Evolutionary conservation across 2,329 filamentous ascomycete species (phyloP).

Genomic region (Trichoderma afroharzianum): DNA sequence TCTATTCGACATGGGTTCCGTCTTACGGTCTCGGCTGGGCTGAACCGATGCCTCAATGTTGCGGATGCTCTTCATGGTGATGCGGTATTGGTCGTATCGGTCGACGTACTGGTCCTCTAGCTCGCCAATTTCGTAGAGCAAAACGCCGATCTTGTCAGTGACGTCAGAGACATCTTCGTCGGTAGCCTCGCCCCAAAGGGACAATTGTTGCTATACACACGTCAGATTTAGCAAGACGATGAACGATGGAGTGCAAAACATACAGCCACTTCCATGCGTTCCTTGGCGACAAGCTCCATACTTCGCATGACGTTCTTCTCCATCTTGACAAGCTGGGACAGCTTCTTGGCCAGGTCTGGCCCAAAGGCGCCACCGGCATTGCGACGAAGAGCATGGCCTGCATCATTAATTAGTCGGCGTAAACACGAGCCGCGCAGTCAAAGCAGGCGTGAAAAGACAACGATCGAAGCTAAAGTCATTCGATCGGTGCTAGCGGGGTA

Average conservation of each 20-base stretch:
- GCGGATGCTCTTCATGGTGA: constrained; percentile 98
- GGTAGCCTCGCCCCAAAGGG: constrained; percentile 91
- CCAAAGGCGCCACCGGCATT: constrained; percentile 73
- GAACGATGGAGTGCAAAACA: constrained; percentile 35
- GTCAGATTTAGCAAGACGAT: neutral
- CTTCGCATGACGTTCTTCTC: constrained; percentile 99
- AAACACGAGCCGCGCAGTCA: neutral
- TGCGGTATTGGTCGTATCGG: constrained; percentile 97
- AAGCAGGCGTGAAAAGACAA: too few relatives aligned
- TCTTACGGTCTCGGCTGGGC: constrained; percentile 90
- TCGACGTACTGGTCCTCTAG: constrained; percentile 98
- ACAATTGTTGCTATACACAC: constrained; percentile 81
- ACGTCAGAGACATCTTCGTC: constrained; percentile 99
- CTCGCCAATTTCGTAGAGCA: constrained; percentile 98
- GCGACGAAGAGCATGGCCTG: constrained; percentile 66
- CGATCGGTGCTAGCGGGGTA: neutral
- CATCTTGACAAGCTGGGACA: constrained; percentile 98
- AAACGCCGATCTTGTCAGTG: constrained; percentile 95
- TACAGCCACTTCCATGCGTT: constrained; percentile 98
- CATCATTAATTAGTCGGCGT: neutral
- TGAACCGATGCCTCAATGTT: constrained; percentile 99
- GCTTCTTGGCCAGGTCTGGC: constrained; percentile 93
- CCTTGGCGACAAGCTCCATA: constrained; percentile 88
- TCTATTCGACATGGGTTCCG: neutral
- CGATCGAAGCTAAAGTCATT: neutral